These are phyloP conservation scores for Carex sylvatica DNA, from an alignment of 202 grass and related monocot genomes.

Conservation along the genomic window DNA sequence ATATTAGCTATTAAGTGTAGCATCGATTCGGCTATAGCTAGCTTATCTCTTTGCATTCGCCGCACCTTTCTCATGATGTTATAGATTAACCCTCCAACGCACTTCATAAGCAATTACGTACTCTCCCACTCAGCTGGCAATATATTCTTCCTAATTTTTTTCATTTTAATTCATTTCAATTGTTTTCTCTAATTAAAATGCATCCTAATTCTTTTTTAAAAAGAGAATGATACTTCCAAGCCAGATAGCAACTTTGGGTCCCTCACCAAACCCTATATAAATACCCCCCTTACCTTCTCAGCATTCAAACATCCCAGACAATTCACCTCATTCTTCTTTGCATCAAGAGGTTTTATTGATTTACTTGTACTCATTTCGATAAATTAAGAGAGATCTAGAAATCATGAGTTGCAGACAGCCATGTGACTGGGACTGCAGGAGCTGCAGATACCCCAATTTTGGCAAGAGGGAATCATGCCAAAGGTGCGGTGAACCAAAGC, in stretches of 20 bases:
- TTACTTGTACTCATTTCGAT: background rate
- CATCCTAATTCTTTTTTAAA: conserved; percentile 12
- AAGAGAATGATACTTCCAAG: conserved; percentile 10
- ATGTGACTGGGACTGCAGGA: conserved; percentile 89
- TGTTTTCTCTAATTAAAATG: background rate
- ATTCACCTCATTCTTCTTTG: conserved; percentile 20
- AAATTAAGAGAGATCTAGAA: conserved; percentile 3
- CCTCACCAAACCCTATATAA: conserved; percentile 85
- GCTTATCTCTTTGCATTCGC: conserved; percentile 2
- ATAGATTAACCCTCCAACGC: background rate
- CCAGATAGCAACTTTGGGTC: background rate
- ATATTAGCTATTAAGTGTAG: background rate
- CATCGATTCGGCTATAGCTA: conserved; percentile 12
- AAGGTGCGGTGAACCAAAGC: conserved; percentile 73
- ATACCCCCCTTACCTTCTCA: conserved; percentile 39
- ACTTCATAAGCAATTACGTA: conserved; percentile 12
- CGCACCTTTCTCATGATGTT: background rate
- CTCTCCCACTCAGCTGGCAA: background rate
- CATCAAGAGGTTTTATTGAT: conserved; percentile 14
- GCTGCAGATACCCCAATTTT: conserved; percentile 93
- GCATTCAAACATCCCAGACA: conserved; percentile 28
- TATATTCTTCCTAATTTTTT: background rate
- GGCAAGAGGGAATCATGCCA: conserved; percentile 87
- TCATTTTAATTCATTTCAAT: background rate
- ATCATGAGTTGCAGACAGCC: conserved; percentile 61